Evolutionary conservation across 2,329 filamentous ascomycete genomes (phyloP).

Genomic region (Berkeleyomyces basicola): DNA sequence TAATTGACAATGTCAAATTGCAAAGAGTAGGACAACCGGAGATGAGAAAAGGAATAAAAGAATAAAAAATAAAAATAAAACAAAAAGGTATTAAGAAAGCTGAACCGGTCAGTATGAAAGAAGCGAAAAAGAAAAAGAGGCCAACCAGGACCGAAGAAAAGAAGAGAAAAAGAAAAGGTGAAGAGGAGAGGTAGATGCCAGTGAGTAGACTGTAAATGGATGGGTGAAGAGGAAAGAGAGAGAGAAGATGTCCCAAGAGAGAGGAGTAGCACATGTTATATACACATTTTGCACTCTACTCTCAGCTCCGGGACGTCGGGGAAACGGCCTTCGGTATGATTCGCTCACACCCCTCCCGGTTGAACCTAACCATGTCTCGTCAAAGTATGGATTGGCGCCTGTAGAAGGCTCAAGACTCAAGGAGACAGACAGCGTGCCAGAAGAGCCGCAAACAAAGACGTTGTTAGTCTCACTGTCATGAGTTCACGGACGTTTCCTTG

Average conservation of each 20-base stretch:
- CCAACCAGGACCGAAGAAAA: slow-evolving; percentile 14
- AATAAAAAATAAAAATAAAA: slow-evolving; percentile 16
- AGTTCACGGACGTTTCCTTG: not conserved
- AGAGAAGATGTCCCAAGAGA: not conserved
- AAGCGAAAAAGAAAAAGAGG: slow-evolving; percentile 12
- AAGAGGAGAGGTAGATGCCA: not conserved
- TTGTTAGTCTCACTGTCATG: not conserved
- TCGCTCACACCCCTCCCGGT: too few relatives aligned
- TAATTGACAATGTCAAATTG: slow-evolving; percentile 3
- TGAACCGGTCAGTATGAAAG: slow-evolving; percentile 11
- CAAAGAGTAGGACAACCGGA: not conserved
- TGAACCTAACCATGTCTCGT: not conserved
- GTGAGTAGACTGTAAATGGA: slow-evolving; percentile 4
- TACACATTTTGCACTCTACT: not conserved
- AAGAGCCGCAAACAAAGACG: not conserved
- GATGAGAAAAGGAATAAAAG: slow-evolving; percentile 12
- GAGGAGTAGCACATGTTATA: slow-evolving; percentile 6
- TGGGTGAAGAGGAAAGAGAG: slow-evolving; percentile 13
- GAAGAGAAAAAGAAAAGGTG: slow-evolving; percentile 3
- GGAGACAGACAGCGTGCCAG: not conserved
- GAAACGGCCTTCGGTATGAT: too few relatives aligned
- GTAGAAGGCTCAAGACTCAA: not conserved
- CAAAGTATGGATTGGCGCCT: not conserved
- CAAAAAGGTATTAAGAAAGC: slow-evolving; percentile 14
- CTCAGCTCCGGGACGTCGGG: too few relatives aligned